Evolutionary conservation across 2,329 filamentous ascomycete species (phyloP).

Genomic region (Penicillium sp.): DNA sequence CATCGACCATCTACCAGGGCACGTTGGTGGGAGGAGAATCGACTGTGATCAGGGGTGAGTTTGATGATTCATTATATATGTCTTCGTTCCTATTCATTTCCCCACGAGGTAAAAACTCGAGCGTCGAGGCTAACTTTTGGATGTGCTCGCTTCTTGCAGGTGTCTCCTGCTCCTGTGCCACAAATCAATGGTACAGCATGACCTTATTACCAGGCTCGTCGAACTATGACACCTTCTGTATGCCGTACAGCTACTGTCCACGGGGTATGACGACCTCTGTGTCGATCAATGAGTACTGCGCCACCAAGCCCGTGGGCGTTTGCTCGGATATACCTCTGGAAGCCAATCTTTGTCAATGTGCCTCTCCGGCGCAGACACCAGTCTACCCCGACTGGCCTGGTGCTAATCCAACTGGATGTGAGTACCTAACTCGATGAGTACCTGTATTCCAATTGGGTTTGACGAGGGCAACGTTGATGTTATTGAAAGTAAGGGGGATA

Average conservation of each 20-base stretch:
- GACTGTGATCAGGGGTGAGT: slow-evolving; percentile 17
- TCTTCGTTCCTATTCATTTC: neutral
- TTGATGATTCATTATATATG: too few species aligned
- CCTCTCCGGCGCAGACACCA: slow-evolving; percentile 11
- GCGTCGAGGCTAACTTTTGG: neutral
- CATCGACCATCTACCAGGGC: slow-evolving; percentile 17
- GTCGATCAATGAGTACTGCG: slow-evolving; percentile 16
- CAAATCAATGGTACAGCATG: slow-evolving; percentile 21
- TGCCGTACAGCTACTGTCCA: slow-evolving; percentile 19
- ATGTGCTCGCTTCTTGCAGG: slow-evolving; percentile 3
- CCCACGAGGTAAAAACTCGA: neutral
- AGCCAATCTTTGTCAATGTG: slow-evolving; percentile 15
- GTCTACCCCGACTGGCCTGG: slow-evolving; percentile 16
- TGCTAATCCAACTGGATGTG: slow-evolving; percentile 17
- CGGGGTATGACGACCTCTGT: slow-evolving; percentile 20
- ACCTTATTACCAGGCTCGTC: slow-evolving; percentile 6
- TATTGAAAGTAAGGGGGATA: neutral
- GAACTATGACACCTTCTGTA: slow-evolving; percentile 18
- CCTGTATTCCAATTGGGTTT: neutral
- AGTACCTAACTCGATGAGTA: neutral
- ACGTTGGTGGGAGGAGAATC: slow-evolving; percentile 14
- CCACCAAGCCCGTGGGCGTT: slow-evolving; percentile 10
- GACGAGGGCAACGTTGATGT: neutral
- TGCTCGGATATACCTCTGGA: slow-evolving; percentile 10
- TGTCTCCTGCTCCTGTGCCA: slow-evolving; percentile 19